Evolutionary conservation across 148 eudicot genomes (phyloP).

Genomic region (Polygonum maritimum): DNA sequence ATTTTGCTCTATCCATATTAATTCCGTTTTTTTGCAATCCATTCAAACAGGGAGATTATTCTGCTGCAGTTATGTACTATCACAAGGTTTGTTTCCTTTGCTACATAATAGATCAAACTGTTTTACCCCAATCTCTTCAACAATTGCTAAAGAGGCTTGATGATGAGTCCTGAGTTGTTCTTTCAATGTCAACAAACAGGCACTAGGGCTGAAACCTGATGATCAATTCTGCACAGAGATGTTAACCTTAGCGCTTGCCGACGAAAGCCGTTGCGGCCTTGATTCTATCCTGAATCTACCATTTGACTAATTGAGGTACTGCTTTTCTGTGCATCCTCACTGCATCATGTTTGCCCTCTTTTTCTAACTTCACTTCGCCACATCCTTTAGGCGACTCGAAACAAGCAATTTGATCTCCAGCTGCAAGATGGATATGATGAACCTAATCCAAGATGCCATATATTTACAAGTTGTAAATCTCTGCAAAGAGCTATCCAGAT

Average conservation of each 20-base stretch:
- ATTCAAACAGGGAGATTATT: slow-evolving; percentile 57
- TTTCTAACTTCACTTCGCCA: neutral
- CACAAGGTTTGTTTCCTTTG: slow-evolving; percentile 62
- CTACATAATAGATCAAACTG: neutral
- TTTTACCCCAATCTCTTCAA: neutral
- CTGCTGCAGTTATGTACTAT: slow-evolving; percentile 67
- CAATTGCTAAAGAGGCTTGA: neutral
- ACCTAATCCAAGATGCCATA: neutral
- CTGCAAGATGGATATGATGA: neutral
- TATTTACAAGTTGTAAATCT: neutral
- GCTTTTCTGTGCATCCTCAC: neutral
- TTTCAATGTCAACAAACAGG: slow-evolving; percentile 27
- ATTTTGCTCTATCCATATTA: neutral
- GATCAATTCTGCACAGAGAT: slow-evolving; percentile 93
- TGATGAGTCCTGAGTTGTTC: neutral
- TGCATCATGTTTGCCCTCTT: neutral
- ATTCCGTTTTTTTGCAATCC: neutral
- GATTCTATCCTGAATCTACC: slow-evolving; percentile 28
- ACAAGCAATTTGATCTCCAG: neutral
- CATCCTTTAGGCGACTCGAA: neutral
- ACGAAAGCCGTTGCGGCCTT: slow-evolving; percentile 37
- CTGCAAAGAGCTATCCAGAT: slow-evolving; percentile 8
- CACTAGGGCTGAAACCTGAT: slow-evolving; percentile 76
- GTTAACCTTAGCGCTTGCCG: slow-evolving; percentile 69
- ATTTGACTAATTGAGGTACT: slow-evolving; percentile 1